These are phyloP conservation scores for Gastrolobium bilobum DNA, from an alignment of 306 rosid species.

Conservation along the genomic window DNA sequence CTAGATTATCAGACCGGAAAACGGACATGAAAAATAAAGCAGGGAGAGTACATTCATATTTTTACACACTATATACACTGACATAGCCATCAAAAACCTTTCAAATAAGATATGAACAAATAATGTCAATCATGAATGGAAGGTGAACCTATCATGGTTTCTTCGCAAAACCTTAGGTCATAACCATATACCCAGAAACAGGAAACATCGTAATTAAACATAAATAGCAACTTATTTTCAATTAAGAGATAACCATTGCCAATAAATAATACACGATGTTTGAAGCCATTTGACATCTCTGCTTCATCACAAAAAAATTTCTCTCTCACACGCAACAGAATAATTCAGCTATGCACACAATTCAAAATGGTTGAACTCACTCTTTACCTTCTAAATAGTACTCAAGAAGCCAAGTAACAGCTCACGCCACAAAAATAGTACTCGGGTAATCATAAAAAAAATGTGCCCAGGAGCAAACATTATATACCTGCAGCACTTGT, in stretches of 20 bases:
- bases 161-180: not conserved
- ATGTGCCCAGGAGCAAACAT: slow-evolving; percentile 5
- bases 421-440: slow-evolving; percentile 2
- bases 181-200: slow-evolving; percentile 8
- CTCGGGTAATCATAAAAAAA: slow-evolving; percentile 6
- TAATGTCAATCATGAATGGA: slow-evolving; percentile 3
- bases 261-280: not conserved
- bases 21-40: not conserved
- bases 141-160: slow-evolving; percentile 10
- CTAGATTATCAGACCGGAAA: slow-evolving; percentile 30
- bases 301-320: slow-evolving; percentile 23
- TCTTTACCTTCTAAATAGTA: slow-evolving; percentile 4
- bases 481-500: slow-evolving; percentile 95
- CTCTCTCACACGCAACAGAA: slow-evolving; percentile 14
- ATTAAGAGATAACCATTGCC: slow-evolving; percentile 15
- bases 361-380: slow-evolving; percentile 12
- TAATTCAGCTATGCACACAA: not conserved
- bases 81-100: not conserved
- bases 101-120: not conserved
- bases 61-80: slow-evolving; percentile 19
- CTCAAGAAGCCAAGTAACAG: slow-evolving; percentile 19
- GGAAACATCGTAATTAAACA: slow-evolving; percentile 11
- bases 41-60: not conserved
- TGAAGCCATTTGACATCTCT: slow-evolving; percentile 28
- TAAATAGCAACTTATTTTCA: slow-evolving; percentile 27